phyloP scores from a whole-genome alignment of 2,329 filamentous ascomycete species.

The Verticillium nonalfalfae region DNA sequence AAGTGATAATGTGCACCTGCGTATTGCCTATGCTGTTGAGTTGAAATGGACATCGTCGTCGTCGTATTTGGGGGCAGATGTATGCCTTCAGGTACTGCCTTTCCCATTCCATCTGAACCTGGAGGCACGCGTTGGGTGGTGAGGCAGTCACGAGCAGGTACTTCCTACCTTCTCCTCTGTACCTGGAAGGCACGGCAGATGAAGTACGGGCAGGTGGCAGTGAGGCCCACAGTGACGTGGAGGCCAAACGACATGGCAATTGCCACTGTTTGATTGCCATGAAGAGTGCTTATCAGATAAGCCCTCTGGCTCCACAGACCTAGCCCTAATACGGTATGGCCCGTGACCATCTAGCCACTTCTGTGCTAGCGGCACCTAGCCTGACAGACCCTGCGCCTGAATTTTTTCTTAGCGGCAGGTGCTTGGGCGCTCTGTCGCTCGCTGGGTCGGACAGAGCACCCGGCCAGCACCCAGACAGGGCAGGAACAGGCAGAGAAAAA shows the following conservation, averaged over 20 bases:
- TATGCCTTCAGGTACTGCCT: too few relatives aligned
- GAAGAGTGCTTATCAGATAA: background rate
- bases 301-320: background rate
- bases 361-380: background rate
- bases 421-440: background rate
- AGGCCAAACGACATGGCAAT: background rate
- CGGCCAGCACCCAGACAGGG: background rate
- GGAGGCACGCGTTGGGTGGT: too few relatives aligned
- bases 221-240: background rate
- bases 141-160: too few relatives aligned
- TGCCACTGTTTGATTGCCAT: background rate
- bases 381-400: conserved; percentile 1
- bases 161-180: too few relatives aligned
- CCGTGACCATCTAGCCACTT: background rate
- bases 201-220: background rate
- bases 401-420: conserved; percentile 3
- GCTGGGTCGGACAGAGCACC: too few relatives aligned
- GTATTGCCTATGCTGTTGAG: too few relatives aligned
- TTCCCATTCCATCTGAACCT: too few relatives aligned
- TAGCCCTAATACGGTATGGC: background rate
- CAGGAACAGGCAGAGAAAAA: background rate
- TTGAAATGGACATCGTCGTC: too few relatives aligned
- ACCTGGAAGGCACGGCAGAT: too few relatives aligned
- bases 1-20: too few relatives aligned
- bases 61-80: too few relatives aligned